Percentiles rank a stretch among this genome's conserved stretches.
Evolutionary conservation across 2,329 filamentous ascomycete genomes (phyloP).

Genomic region (Colletotrichum limetticola): DNA sequence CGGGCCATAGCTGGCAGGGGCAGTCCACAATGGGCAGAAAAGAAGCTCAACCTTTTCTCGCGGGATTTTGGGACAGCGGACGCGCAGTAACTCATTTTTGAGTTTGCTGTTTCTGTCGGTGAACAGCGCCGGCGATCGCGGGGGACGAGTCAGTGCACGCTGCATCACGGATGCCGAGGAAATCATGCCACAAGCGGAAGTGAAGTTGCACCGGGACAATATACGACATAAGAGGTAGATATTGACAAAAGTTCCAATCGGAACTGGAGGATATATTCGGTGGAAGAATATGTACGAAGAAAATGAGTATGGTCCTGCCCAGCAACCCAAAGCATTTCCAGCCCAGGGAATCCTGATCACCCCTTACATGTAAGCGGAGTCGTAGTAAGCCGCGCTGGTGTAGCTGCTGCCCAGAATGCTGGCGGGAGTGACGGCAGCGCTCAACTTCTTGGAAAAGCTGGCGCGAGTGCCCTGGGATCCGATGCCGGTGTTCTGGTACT

Average conservation of each 20-base stretch:
- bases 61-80: not conserved
- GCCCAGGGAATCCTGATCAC: not conserved
- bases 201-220: not conserved
- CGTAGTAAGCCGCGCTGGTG: conserved; percentile 40
- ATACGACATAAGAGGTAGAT: not conserved
- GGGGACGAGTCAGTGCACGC: not conserved
- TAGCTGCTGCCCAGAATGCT: conserved; percentile 43
- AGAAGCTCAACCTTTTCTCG: not conserved
- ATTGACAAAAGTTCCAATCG: not conserved
- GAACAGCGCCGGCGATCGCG: not conserved
- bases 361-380: conserved; percentile 41
- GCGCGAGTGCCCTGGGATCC: conserved; percentile 66
- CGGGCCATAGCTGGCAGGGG: conserved; percentile 5
- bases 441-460: conserved; percentile 50
- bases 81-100: not conserved
- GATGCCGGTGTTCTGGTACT: conserved; percentile 68
- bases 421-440: conserved; percentile 45
- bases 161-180: not conserved
- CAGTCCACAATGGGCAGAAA: not conserved
- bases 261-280: not conserved
- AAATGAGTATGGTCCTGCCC: not conserved
- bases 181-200: not conserved
- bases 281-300: conserved; percentile 8
- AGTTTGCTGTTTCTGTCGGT: not conserved
- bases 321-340: not conserved